Conservation (phyloP, 202 grass and related monocot genomes). For the Zizania palustris region DNA sequence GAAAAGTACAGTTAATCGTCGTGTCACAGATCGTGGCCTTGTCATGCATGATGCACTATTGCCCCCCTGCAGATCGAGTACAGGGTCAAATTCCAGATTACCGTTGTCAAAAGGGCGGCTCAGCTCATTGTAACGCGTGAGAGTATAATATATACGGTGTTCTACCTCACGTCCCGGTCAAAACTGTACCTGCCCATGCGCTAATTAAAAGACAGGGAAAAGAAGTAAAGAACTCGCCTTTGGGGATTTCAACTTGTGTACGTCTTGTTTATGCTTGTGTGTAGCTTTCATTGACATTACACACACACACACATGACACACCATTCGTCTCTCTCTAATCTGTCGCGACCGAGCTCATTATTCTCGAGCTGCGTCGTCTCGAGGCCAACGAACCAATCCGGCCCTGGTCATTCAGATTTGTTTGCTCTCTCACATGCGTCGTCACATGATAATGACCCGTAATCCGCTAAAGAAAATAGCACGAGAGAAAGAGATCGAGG, state of each 20-base stretch:
- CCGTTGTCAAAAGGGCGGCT: no score
- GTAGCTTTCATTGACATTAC: constrained; percentile 15
- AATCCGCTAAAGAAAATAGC: background rate
- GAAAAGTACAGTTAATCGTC: no score
- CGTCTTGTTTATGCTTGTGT: background rate
- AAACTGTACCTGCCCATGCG: background rate
- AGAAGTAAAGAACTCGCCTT: background rate
- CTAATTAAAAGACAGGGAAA: background rate
- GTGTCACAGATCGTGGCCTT: no score
- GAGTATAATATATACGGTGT: no score
- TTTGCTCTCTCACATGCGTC: constrained; percentile 22
- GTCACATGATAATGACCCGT: constrained; percentile 45
- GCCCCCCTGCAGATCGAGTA: no score
- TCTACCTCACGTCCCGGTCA: background rate
- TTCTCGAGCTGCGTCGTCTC: no score
- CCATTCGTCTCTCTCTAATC: constrained; percentile 17
- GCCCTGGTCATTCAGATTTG: constrained; percentile 48
- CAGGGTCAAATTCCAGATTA: no score
- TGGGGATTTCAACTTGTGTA: background rate
- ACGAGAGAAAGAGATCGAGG: background rate
- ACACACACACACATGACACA: background rate
- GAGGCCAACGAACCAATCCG: constrained; percentile 47
- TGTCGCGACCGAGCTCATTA: constrained; percentile 37
- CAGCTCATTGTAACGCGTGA: no score
- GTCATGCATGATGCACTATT: no score